Evolutionary conservation across 805 yeast genomes (phyloP).

Genomic region (Torulaspora delbrueckii): DNA sequence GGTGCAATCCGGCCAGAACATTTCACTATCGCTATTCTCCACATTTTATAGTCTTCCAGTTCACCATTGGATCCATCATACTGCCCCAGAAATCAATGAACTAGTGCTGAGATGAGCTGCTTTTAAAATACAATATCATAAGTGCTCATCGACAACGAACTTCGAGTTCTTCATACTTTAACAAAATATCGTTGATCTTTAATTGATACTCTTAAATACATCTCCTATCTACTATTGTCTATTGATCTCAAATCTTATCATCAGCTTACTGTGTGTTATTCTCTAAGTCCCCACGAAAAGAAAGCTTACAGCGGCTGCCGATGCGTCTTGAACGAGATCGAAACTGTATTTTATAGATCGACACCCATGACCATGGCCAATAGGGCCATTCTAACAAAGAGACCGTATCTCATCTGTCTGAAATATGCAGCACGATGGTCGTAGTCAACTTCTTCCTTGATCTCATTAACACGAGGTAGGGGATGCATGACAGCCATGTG

Average conservation of each 20-base stretch:
- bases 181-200: neutral
- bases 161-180: neutral
- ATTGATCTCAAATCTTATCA: neutral
- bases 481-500: conserved; percentile 99
- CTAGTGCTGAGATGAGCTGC: neutral
- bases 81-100: neutral
- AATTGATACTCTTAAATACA: neutral
- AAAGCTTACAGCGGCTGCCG: neutral
- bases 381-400: conserved; percentile 97
- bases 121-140: neutral
- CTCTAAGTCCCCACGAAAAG: conserved; percentile 21
- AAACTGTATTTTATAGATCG: conserved; percentile 47
- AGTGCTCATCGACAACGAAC: neutral
- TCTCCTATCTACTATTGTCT: neutral
- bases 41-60: neutral
- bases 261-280: neutral
- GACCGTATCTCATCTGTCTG: conserved; percentile 98
- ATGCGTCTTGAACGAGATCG: neutral
- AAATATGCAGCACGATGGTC: conserved; percentile 99
- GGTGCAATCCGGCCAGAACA: neutral
- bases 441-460: conserved; percentile 96
- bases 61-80: neutral
- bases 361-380: conserved; percentile 97
- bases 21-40: neutral
- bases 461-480: conserved; percentile 93